phyloP scores from a whole-genome alignment of 2,329 filamentous ascomycete species.

The Apiospora phragmitis region DNA sequence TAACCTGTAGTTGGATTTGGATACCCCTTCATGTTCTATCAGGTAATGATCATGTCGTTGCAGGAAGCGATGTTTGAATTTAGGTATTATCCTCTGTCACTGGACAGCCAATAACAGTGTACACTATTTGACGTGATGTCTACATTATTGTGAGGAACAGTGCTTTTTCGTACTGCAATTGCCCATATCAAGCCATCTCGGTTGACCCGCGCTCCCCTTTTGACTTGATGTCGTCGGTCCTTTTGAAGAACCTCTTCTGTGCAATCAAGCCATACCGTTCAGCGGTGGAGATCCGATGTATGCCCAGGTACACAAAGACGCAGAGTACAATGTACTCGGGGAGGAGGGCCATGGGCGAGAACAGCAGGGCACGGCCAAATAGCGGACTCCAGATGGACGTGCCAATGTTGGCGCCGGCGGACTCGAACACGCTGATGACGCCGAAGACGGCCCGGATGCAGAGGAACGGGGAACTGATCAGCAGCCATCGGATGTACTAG shows the following conservation, averaged over 20 bases:
- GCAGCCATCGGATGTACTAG: conserved; percentile 12
- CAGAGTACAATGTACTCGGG: conserved; percentile 16
- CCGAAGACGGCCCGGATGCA: conserved; percentile 12
- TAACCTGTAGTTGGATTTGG: not conserved
- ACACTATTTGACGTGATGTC: not conserved
- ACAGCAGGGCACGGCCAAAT: conserved; percentile 14
- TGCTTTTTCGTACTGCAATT: not conserved
- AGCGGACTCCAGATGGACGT: conserved; percentile 16
- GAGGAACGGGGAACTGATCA: conserved; percentile 12
- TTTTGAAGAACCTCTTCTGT: not conserved
- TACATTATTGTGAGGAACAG: not conserved
- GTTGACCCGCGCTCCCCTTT: not conserved
- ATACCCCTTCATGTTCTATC: not conserved
- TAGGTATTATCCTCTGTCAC: not conserved
- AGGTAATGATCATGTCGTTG: too few relatives aligned
- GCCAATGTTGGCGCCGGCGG: not conserved
- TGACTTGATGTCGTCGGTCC: not conserved
- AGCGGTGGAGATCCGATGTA: not conserved
- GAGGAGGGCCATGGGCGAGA: conserved; percentile 16
- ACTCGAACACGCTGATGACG: conserved; percentile 11
- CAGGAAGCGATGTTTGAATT: not conserved
- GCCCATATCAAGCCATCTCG: not conserved
- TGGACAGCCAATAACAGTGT: too few relatives aligned
- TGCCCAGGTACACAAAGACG: conserved; percentile 14
- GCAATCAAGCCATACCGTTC: not conserved